Evolutionary conservation across 768 basidiomycete genomes (phyloP), one percentile per base, ranked within the genome.

Genomic region (Phaeolepiota aurea): DNA sequence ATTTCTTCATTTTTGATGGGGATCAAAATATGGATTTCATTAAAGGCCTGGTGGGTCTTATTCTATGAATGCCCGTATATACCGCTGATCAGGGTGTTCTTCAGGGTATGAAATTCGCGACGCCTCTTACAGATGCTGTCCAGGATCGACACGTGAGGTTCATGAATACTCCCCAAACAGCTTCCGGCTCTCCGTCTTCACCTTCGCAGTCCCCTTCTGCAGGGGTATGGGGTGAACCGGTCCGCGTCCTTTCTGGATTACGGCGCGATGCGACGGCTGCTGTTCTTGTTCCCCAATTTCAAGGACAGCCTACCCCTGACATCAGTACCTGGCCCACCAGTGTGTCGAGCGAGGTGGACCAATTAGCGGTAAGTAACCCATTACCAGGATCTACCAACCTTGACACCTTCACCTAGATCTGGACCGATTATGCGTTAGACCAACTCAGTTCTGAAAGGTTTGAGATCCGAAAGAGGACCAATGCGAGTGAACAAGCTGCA

Each of bases 1-100:
- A 65, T 43, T 65, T 65, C 50, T 65, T 65, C 44, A 59, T 63
- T 3, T 65, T 53, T 40, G 63, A 65, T 32, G 63, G 56, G 2
- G 63, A 65, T 37, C 63, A 65, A 47, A 54, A 45, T 25, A 58
- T 58, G 18, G 63, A 64, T 37, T 65, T 65, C 38, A 62, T 65
- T 46, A 64, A 61, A 47, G 62, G 61, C 20, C 48, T 65, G 23
- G 59, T 59, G 31, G 32, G 47, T 38, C 21, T 32, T 16, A 13
- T 28, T 38, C 20, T 20, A 19, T 28, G n/a, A n/a, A n/a, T n/a
- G 9, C 34, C 15, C 9, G 22, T 31, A 10, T n/a, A 19, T 13
- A 15, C 4, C 22, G 19, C 16, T 40, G 25, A 35, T 15, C 13
- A 7, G 25, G 25, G 7, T n/a, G 7, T n/a, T 30, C 5, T 35